Evolutionary conservation across 2,329 filamentous ascomycete genomes (phyloP), one percentile per base, ranked within the genome.

Genomic region (Amylocarpus encephaloides): DNA sequence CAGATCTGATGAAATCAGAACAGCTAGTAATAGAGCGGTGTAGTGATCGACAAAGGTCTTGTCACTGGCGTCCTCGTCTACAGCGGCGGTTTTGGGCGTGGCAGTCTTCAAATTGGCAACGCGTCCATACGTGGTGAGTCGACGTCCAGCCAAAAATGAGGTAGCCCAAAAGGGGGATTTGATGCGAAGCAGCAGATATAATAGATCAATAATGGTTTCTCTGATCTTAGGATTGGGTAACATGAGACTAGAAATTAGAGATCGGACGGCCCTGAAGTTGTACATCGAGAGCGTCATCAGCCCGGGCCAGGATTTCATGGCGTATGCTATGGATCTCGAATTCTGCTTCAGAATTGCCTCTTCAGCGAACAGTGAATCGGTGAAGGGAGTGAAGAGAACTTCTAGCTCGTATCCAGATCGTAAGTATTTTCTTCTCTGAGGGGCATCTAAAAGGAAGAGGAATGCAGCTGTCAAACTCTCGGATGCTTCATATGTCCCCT

Each of bases 111-210:
- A 72, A 53, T 89, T 93, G 6, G 89, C 83, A 34, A 97, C 91
- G 61, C 94, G 80, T n/a, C 91, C 92, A 66, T 98, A 98, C 0
- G 93, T 98, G 0, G 94, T 98, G 42, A 98, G 74, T 52, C 94
- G 79, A 57, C 93, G 81, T 6, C 93, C 94, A 33, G 94, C 93
- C 42, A 98, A 78, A 66, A 95, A 98, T 0, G 92, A 94, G 0
- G 89, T 91, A 6, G 93, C 94, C 93, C 93, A 98, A 7, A 90
- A 84, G 39, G 93, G 83, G 51, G 91, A 85, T 60, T 97, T 97
- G 64, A 98, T 96, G 33, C 92, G 83, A 46, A 98, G 69, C 2
- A 85, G 66, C 0, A 77, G 76, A 62, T 94, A 96, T 15, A 98
- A 70, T 11, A 98, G 73, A 66, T 98, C 93, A 53, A 98, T 76